phyloP scores from a whole-genome alignment of 2,329 filamentous ascomycete species.

The Monilinia vaccinii-corymbosi region DNA sequence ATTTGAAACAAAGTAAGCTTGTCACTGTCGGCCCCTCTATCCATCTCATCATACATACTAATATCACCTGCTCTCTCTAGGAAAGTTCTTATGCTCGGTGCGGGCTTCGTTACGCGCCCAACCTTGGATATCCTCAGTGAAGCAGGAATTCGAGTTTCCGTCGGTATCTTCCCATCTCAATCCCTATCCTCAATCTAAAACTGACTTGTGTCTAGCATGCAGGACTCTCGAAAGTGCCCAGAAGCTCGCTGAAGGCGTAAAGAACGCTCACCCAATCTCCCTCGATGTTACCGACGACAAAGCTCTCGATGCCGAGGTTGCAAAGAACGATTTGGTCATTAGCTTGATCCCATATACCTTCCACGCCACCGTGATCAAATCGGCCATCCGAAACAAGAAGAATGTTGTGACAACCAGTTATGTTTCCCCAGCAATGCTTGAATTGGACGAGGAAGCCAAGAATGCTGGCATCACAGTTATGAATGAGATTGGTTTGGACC shows the following conservation, averaged over 20 bases:
- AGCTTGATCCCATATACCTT: slow-evolving; percentile 85
- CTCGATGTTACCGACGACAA: slow-evolving; percentile 72
- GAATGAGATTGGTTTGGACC: slow-evolving; percentile 82
- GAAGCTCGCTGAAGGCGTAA: slow-evolving; percentile 62
- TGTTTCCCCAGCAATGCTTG: slow-evolving; percentile 84
- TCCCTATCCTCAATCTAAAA: background rate
- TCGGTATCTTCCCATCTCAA: slow-evolving; percentile 34
- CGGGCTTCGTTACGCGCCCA: slow-evolving; percentile 47
- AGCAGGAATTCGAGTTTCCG: slow-evolving; percentile 46
- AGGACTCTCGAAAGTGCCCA: slow-evolving; percentile 59
- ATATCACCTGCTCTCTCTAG: background rate
- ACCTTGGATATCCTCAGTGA: slow-evolving; percentile 49
- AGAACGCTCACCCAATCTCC: slow-evolving; percentile 41
- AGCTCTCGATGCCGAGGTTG: slow-evolving; percentile 73
- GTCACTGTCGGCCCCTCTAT: too few relatives aligned
- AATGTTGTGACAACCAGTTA: slow-evolving; percentile 94
- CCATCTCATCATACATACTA: background rate
- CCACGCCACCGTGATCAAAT: slow-evolving; percentile 85
- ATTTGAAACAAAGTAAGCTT: background rate
- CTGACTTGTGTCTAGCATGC: background rate
- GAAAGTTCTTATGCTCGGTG: slow-evolving; percentile 40
- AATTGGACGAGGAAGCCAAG: slow-evolving; percentile 74
- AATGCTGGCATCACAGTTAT: slow-evolving; percentile 91
- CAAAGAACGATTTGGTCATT: slow-evolving; percentile 71
- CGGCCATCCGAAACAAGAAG: slow-evolving; percentile 88